Evolutionary conservation across 139 green algal genomes (phyloP).

Genomic region (Chlamydomonas asymmetrica): DNA sequence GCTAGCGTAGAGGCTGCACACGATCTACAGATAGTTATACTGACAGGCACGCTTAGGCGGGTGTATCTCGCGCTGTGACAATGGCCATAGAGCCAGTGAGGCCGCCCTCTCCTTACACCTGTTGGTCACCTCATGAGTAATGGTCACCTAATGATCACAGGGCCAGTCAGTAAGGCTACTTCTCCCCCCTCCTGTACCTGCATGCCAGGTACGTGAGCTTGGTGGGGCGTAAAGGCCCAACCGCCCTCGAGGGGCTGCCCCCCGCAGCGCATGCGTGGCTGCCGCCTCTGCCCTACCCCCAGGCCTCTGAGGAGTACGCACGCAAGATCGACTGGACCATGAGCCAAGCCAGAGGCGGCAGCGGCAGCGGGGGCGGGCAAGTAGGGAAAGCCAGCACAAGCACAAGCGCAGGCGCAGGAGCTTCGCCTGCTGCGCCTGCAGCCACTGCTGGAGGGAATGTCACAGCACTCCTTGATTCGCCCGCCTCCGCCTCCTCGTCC

Average conservation of each 20-base stretch:
- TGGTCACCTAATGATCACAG: background rate
- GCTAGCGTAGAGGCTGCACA: background rate
- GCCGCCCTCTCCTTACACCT: background rate
- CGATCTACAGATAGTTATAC: background rate
- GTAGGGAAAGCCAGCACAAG: slow-evolving; percentile 1
- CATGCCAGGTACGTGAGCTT: slow-evolving; percentile 30
- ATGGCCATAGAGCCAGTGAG: no score
- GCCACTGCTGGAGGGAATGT: no score
- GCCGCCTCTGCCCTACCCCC: slow-evolving; percentile 34
- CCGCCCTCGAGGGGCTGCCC: slow-evolving; percentile 28
- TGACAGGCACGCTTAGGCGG: no score
- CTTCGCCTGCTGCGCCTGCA: no score
- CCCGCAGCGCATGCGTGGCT: slow-evolving; percentile 4
- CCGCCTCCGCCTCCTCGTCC: no score
- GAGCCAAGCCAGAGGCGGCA: slow-evolving; percentile 15
- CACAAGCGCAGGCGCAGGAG: no score
- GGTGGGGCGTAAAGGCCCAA: slow-evolving; percentile 27
- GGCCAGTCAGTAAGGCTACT: background rate
- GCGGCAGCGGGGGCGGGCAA: background rate
- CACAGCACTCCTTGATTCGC: no score
- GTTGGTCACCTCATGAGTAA: background rate
- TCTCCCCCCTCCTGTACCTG: background rate
- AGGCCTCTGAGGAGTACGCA: slow-evolving; percentile 21
- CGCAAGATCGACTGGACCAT: slow-evolving; percentile 37
- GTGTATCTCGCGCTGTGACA: no score